Percentiles rank a stretch among this genome's conserved stretches.
Evolutionary conservation across 139 green algal genomes (phyloP).

Genomic region (Spirogloea muscicola): DNA sequence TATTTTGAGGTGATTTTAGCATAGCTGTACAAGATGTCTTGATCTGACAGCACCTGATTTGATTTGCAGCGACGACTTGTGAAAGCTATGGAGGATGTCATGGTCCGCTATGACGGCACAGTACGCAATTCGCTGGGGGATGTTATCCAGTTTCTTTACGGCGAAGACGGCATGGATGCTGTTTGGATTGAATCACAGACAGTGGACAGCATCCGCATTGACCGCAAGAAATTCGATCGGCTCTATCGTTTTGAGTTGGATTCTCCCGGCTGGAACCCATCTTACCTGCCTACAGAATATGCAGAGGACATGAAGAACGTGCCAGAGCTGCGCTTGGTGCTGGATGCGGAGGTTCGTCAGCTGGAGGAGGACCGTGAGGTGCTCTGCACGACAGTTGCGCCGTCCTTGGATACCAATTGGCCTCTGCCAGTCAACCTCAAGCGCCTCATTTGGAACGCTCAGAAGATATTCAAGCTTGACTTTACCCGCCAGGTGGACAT

Average conservation of each 20-base stretch:
- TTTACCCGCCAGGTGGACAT: constrained; percentile 46
- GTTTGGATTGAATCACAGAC: constrained; percentile 84
- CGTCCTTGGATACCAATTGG: constrained; percentile 68
- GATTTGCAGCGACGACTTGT: constrained; percentile 85
- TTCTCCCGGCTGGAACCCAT: constrained; percentile 28
- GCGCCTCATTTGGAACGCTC: constrained; percentile 91
- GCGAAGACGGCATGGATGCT: constrained; percentile 98
- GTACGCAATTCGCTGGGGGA: constrained; percentile 81
- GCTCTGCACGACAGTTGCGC: constrained; percentile 76
- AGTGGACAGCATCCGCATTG: constrained; percentile 71
- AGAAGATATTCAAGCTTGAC: constrained; percentile 46
- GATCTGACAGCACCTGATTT: too few relatives aligned
- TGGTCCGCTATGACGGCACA: constrained; percentile 92
- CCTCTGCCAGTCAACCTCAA: constrained; percentile 89
- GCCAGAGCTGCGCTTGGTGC: constrained; percentile 34
- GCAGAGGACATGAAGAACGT: constrained; percentile 58
- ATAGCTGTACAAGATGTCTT: not conserved
- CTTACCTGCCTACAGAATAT: constrained; percentile 29
- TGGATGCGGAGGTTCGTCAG: constrained; percentile 43
- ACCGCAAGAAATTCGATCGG: constrained; percentile 54
- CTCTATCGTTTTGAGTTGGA: constrained; percentile 62
- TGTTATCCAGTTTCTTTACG: constrained; percentile 95
- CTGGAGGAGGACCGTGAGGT: constrained; percentile 66
- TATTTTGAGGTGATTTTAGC: too few relatives aligned
- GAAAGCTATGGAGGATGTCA: constrained; percentile 98